phyloP scores from a whole-genome alignment of 148 eudicot genomes.

The Camellia japonica region DNA sequence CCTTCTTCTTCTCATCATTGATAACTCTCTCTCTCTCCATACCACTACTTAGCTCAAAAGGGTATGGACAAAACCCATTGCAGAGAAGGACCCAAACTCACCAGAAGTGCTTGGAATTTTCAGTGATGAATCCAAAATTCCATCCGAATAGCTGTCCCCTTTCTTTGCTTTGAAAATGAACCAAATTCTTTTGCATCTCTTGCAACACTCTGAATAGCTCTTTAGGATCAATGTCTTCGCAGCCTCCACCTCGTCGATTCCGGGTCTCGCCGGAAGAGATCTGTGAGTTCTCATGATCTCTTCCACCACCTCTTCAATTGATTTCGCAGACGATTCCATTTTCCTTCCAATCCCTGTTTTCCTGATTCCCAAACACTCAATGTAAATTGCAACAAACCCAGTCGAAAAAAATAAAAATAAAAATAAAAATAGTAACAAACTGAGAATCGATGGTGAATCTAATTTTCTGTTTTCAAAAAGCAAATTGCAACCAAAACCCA shows the following conservation, averaged over 20 bases:
- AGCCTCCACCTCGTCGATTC: constrained; percentile 66
- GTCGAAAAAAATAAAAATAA: background rate
- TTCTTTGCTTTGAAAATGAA: constrained; percentile 58
- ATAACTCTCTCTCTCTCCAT: too few relatives aligned
- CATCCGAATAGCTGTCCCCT: constrained; percentile 45
- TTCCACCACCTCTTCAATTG: constrained; percentile 58
- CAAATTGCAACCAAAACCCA: constrained; percentile 6
- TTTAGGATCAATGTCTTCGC: constrained; percentile 50
- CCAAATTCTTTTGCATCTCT: constrained; percentile 58
- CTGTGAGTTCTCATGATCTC: constrained; percentile 60
- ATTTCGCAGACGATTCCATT: constrained; percentile 26
- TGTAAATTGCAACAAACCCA: constrained; percentile 1
- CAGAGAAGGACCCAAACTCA: constrained; percentile 13
- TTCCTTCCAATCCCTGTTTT: background rate
- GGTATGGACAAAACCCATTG: background rate
- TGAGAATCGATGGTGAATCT: background rate
- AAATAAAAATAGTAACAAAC: background rate
- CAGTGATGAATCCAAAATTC: constrained; percentile 58
- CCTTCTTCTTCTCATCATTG: too few relatives aligned
- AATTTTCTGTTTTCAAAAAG: background rate
- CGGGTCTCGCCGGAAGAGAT: constrained; percentile 58
- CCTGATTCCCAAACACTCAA: background rate
- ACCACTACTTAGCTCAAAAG: background rate
- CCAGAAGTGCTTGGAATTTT: constrained; percentile 46
- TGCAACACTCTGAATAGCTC: constrained; percentile 56